phyloP scores from a whole-genome alignment of 345 rosid species.

The Pelargonium nanum region DNA sequence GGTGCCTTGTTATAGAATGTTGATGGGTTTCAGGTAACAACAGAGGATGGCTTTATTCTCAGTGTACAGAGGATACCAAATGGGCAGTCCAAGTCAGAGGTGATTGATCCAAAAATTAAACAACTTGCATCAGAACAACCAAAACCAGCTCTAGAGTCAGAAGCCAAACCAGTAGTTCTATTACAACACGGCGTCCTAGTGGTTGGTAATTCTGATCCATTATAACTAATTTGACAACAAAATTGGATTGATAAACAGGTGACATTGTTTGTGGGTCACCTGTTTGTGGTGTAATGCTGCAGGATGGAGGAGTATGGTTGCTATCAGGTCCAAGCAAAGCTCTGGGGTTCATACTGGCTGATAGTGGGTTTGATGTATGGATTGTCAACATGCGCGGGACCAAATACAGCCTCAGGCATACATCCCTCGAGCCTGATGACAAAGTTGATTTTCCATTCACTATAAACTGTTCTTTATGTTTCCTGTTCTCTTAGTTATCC shows the following conservation, averaged over 20 bases:
- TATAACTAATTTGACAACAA: neutral
- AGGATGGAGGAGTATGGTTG: constrained; percentile 45
- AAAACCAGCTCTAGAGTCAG: neutral
- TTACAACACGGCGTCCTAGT: constrained; percentile 41
- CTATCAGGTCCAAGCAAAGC: constrained; percentile 28
- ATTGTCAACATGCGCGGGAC: constrained; percentile 42
- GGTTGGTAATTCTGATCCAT: constrained; percentile 15
- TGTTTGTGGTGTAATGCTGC: constrained; percentile 9
- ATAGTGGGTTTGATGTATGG: constrained; percentile 43
- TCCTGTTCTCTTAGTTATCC: neutral
- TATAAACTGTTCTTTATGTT: neutral
- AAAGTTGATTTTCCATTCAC: constrained; percentile 3
- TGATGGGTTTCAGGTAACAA: constrained; percentile 34
- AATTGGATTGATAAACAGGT: neutral
- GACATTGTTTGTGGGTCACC: neutral
- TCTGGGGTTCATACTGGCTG: constrained; percentile 37
- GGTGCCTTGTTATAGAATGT: neutral
- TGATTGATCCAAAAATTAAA: neutral
- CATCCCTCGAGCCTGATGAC: constrained; percentile 21
- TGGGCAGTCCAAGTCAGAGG: constrained; percentile 18
- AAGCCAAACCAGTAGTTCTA: constrained; percentile 28
- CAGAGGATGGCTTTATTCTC: constrained; percentile 48
- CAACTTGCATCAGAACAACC: too few relatives aligned
- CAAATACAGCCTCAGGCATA: constrained; percentile 27
- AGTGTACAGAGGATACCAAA: constrained; percentile 45